These are phyloP conservation scores for Plasmodium ovale DNA, from an alignment of 169 alveolate species.

Conservation along the genomic window DNA sequence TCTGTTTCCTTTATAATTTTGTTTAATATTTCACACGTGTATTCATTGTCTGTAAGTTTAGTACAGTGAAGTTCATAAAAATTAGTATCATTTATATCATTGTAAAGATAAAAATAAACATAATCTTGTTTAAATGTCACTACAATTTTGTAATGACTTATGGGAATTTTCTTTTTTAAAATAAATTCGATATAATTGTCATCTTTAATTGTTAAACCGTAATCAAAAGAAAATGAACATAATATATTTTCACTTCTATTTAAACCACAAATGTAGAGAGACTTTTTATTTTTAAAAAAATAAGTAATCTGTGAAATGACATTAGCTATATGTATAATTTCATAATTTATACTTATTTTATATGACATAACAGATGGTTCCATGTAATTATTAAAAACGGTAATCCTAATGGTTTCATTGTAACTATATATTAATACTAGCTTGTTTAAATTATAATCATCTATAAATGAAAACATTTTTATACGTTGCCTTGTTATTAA, in stretches of 20 bases:
- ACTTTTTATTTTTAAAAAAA: constrained; percentile 23
- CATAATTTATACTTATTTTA: constrained; percentile 24
- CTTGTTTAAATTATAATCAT: constrained; percentile 9
- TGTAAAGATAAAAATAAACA: constrained; percentile 26
- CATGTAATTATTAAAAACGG: constrained; percentile 39
- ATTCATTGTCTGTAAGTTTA: neutral
- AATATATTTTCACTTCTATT: constrained; percentile 24
- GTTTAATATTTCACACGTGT: constrained; percentile 25
- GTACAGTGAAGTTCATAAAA: constrained; percentile 30
- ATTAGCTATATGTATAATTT: constrained; percentile 11
- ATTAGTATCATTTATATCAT: constrained; percentile 31
- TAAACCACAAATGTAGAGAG: constrained; percentile 29
- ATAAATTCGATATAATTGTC: constrained; percentile 25
- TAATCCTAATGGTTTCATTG: constrained; percentile 7
- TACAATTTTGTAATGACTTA: constrained; percentile 13
- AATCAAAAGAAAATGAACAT: constrained; percentile 51
- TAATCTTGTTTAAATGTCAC: constrained; percentile 5
- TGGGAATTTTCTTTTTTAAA: constrained; percentile 21
- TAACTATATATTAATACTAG: constrained; percentile 19
- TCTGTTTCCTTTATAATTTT: constrained; percentile 14
- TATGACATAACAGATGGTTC: constrained; percentile 7
- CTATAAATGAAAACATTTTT: constrained; percentile 1
- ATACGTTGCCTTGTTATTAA: constrained; percentile 1
- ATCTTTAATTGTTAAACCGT: constrained; percentile 46
- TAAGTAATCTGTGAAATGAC: constrained; percentile 12